These are phyloP conservation scores for Fraxinus americana DNA, from an alignment of 257 asterid species.

Conservation along the genomic window DNA sequence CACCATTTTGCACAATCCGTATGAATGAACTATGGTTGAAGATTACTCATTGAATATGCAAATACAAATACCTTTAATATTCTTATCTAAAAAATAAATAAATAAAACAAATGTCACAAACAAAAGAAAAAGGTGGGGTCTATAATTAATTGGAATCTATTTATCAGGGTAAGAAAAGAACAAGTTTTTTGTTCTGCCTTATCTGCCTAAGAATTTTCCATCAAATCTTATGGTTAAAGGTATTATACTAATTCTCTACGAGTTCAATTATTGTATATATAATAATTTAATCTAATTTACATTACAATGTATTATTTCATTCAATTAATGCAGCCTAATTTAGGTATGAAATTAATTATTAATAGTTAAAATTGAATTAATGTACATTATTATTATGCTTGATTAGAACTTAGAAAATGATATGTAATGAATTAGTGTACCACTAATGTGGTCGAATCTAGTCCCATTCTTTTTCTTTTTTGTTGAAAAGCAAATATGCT, in stretches of 20 bases:
- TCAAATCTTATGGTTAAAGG: neutral
- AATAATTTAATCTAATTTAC: neutral
- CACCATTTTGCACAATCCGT: neutral
- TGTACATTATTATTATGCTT: neutral
- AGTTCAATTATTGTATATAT: neutral
- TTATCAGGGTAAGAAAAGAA: slow-evolving; percentile 1
- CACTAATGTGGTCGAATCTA: neutral
- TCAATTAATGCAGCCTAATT: neutral
- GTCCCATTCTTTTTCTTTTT: neutral
- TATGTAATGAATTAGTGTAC: neutral
- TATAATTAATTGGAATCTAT: neutral
- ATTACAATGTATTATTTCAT: neutral
- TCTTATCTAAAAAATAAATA: neutral
- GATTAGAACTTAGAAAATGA: neutral
- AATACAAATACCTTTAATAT: neutral
- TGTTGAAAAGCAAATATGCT: neutral
- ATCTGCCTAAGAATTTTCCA: slow-evolving; percentile 1
- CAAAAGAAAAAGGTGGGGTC: neutral
- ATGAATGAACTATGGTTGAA: too few relatives aligned
- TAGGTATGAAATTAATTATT: neutral
- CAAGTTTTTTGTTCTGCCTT: neutral
- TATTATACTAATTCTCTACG: neutral
- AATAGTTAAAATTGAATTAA: neutral
- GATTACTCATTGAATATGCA: neutral
- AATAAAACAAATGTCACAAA: neutral